Base-by-base conservation (phyloP, 192 early-diverging fungal genomes). In the Obelidium mucronatum region DNA sequence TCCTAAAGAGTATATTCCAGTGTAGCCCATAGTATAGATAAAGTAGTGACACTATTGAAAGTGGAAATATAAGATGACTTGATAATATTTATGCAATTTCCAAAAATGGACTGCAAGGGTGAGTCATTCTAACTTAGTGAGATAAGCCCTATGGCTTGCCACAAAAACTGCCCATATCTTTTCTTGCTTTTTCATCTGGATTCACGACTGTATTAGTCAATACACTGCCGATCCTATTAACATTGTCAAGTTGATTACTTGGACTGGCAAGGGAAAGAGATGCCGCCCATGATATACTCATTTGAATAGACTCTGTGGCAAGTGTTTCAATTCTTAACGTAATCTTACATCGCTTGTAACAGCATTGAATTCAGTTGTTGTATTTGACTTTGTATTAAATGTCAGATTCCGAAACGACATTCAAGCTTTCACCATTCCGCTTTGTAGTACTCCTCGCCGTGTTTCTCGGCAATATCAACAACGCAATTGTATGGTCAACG, bases 1-100 rank as follows among this genome's bases (percentile, higher is more conserved):
- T n/a, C 71, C 71, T 54, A 79, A 62, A 8, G 67, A 30, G 68
- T 78, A 78, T 8, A 11, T 30, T 37, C 72, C 72, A 63, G 72
- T 62, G 55, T 74, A 74, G 2, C 48, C 26, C 69, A 58, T 72
- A 8, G 22, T 68, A 15, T 42, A 51, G 5, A 19, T 5, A 15
- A 30, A 19, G 24, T 15, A 30, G 55, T 58, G 4, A 58, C 4
- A 58, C 11, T 24, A 58, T 6, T 58, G 55, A 58, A 24, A 58
- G 55, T 15, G 42, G 42, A 5, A 44, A 44, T 44, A 5, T 5
- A 44, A 11, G 17, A 44, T 17, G 17, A 44, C 42, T 11, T 5
- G 6, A 5, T 44, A 11, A 17, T 5, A 11, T 44, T 44, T 44
- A 17, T 11, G 42, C 6, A 11, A 17, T 44, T 44, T 44, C 42